Conservation (phyloP, 768 basidiomycete genomes). For the Mycena latifolia region DNA sequence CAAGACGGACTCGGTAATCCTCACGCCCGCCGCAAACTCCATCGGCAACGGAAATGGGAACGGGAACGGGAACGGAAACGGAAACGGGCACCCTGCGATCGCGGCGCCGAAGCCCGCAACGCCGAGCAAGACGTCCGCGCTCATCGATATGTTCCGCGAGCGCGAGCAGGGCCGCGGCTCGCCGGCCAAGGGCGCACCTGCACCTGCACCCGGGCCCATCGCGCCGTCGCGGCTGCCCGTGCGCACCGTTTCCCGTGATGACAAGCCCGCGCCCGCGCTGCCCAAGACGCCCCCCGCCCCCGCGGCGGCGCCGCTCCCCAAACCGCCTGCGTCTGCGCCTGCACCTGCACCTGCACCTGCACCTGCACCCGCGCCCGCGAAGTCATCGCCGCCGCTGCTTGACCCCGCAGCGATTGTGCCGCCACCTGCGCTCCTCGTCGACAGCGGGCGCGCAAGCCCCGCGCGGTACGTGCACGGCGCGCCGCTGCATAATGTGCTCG, state of each 20-base stretch:
- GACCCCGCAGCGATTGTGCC: constrained; percentile 48
- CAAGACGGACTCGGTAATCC: constrained; percentile 19
- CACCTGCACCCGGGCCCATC: constrained; percentile 34
- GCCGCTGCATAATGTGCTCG: constrained; percentile 87
- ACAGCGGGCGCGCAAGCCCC: constrained; percentile 72
- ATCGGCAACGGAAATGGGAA: constrained; percentile 30
- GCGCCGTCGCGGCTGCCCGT: constrained; percentile 57
- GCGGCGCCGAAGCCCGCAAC: constrained; percentile 38
- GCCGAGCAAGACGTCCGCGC: constrained; percentile 76
- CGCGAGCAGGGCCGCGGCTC: constrained; percentile 63
- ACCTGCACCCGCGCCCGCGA: constrained; percentile 44
- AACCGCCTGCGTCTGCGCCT: constrained; percentile 32
- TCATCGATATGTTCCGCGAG: constrained; percentile 91
- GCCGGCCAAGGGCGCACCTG: constrained; percentile 47
- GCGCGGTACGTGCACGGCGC: constrained; percentile 86
- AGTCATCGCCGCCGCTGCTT: constrained; percentile 40
- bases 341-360: constrained; percentile 36
- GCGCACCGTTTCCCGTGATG: constrained; percentile 40
- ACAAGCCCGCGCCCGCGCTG: constrained; percentile 16
- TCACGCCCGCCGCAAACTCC: constrained; percentile 7
- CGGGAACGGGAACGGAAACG: constrained; percentile 34
- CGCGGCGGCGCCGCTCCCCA: constrained; percentile 32
- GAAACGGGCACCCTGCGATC: constrained; percentile 26
- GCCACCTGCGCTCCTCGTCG: constrained; percentile 51
- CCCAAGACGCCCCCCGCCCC: constrained; percentile 43